Evolutionary conservation across 108 stramenopile genomes (phyloP).

Genomic region (Seminavis robusta): DNA sequence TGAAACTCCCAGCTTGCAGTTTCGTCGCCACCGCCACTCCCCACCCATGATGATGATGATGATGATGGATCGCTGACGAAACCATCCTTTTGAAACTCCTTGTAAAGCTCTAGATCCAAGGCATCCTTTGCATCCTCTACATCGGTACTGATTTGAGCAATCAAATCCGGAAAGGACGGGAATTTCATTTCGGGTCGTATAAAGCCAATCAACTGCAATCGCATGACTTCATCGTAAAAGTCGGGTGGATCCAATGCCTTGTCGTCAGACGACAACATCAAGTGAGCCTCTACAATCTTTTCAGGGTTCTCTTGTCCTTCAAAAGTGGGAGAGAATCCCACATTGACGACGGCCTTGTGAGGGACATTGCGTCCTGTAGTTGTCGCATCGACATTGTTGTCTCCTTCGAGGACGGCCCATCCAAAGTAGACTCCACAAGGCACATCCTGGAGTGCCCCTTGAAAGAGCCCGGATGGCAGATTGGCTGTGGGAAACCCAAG

Average conservation of each 20-base stretch:
- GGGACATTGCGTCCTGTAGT: conserved; percentile 17
- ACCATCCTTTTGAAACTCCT: conserved; percentile 12
- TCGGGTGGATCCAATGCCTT: conserved; percentile 25
- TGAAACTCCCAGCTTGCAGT: conserved; percentile 78
- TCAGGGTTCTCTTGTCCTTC: conserved; percentile 81
- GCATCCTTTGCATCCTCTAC: conserved; percentile 54
- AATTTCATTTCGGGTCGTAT: conserved; percentile 83
- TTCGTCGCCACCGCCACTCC: conserved; percentile 64
- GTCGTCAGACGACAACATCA: conserved; percentile 42
- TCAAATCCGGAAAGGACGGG: conserved; percentile 66
- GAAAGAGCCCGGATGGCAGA: conserved; percentile 76
- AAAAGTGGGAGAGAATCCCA: conserved; percentile 90
- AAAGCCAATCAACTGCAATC: conserved; percentile 68
- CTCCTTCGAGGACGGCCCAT: conserved; percentile 64
- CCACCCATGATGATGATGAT: conserved; percentile 60
- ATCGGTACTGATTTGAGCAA: conserved; percentile 73
- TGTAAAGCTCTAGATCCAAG: conserved; percentile 45
- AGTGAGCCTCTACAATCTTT: conserved; percentile 88
- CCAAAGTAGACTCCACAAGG: conserved; percentile 83
- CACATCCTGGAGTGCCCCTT: conserved; percentile 60
- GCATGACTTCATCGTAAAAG: conserved; percentile 80
- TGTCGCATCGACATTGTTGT: neutral
- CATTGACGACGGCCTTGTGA: conserved; percentile 84
- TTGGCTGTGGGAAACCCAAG: conserved; percentile 91
- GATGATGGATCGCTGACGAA: too few species aligned